These are phyloP conservation scores for Beta vulgaris DNA, from an alignment of 148 eudicot genomes.

Conservation along the genomic window DNA sequence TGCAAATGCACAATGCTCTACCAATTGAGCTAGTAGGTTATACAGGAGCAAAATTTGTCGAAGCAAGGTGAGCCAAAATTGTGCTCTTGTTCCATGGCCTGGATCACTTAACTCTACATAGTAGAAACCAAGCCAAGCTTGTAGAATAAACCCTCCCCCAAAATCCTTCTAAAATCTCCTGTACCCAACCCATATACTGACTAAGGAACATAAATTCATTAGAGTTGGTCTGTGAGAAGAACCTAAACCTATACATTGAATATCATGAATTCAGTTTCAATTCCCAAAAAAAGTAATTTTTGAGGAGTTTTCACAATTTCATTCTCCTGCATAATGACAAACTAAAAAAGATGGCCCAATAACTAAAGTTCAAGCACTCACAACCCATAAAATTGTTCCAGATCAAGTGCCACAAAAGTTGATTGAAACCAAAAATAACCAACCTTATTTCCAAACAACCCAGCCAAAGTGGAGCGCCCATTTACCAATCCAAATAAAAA, in stretches of 20 bases:
- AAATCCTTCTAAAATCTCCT: too few species aligned
- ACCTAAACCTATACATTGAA: neutral
- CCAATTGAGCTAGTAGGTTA: too few species aligned
- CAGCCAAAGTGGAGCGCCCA: slow-evolving; percentile 45
- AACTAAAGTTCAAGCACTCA: neutral
- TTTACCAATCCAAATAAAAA: slow-evolving; percentile 60
- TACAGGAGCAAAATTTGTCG: too few species aligned
- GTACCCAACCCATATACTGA: neutral
- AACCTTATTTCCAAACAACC: slow-evolving; percentile 51
- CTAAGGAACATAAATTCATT: neutral
- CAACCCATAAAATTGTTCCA: neutral
- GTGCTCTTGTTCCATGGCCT: too few species aligned
- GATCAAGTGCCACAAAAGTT: neutral
- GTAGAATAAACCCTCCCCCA: too few species aligned
- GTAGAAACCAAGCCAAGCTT: too few species aligned
- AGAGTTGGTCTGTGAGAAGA: neutral
- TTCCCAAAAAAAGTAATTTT: neutral
- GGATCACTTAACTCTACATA: too few species aligned
- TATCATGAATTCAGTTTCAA: neutral
- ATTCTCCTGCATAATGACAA: neutral
- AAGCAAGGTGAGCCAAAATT: too few species aligned
- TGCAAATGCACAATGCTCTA: too few species aligned
- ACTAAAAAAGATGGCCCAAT: neutral
- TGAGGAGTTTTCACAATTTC: neutral
- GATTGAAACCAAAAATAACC: neutral